These are phyloP conservation scores for Lolium perenne DNA, from an alignment of 176 grass and related monocot genomes.

Conservation along the genomic window DNA sequence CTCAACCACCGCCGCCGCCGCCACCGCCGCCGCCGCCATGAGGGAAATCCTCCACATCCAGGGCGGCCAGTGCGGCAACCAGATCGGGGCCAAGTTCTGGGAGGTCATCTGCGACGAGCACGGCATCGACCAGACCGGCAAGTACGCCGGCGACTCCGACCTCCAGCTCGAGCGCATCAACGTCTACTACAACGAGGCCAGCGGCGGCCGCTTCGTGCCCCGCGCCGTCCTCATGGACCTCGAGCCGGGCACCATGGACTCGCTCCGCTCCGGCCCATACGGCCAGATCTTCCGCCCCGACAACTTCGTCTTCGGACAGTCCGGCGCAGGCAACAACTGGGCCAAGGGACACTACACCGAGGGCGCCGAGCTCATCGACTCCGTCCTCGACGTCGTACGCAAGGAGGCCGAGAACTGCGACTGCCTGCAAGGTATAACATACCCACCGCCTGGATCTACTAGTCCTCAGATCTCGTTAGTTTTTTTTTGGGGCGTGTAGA, in stretches of 20 bases:
- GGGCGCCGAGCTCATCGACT: constrained; percentile 93
- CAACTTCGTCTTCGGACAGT: constrained; percentile 95
- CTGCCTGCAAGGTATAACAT: constrained; percentile 81
- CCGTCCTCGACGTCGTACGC: constrained; percentile 88
- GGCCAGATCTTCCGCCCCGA: constrained; percentile 96
- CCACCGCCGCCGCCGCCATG: constrained; percentile 40
- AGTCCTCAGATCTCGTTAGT: too few relatives aligned
- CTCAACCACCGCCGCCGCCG: not conserved
- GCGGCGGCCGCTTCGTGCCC: constrained; percentile 62
- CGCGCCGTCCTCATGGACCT: constrained; percentile 97
- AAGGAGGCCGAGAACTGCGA: constrained; percentile 99
- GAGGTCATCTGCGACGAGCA: constrained; percentile 96
- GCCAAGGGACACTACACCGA: constrained; percentile 96
- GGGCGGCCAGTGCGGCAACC: constrained; percentile 93
- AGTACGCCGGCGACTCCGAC: constrained; percentile 67
- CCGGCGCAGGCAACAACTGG: constrained; percentile 93
- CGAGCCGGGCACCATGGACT: constrained; percentile 94
- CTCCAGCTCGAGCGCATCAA: constrained; percentile 95
- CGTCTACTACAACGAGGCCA: constrained; percentile 97
- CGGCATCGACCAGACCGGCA: constrained; percentile 80
- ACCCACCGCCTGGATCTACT: constrained; percentile 3
- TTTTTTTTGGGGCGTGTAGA: not conserved
- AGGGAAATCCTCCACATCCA: constrained; percentile 97
- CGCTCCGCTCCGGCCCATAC: constrained; percentile 64
- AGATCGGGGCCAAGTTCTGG: constrained; percentile 98